Conservation (phyloP, 176 grass and related monocot species). For the Cenchrus purpureus region DNA sequence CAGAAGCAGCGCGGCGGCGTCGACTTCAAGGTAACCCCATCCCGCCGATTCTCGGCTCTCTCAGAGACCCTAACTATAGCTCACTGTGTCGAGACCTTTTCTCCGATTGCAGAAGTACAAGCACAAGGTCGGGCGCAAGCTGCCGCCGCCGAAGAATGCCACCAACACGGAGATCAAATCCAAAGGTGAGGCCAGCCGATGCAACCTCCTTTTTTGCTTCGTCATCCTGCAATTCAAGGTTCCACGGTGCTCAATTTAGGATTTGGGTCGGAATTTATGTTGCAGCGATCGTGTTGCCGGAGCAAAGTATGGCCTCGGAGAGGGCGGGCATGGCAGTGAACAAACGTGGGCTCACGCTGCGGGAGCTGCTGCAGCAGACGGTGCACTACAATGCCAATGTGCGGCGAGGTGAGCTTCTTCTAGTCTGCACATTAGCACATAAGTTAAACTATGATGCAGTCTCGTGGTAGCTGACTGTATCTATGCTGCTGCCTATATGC, state of each 20-base stretch:
- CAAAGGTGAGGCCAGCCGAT: conserved; percentile 56
- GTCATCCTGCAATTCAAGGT: background rate
- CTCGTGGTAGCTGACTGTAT: background rate
- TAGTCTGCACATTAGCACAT: background rate
- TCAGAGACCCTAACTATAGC: background rate
- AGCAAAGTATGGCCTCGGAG: conserved; percentile 87
- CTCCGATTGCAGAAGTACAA: conserved; percentile 71
- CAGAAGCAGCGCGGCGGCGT: conserved; percentile 63
- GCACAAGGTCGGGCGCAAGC: conserved; percentile 85
- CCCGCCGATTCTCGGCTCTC: background rate
- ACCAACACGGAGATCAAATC: conserved; percentile 85
- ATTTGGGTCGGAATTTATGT: background rate
- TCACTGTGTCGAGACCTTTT: background rate
- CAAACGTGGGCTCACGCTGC: conserved; percentile 77
- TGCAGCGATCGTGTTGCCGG: conserved; percentile 65
- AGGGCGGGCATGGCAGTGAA: conserved; percentile 77
- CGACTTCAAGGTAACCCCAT: conserved; percentile 65
- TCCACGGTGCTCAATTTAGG: background rate
- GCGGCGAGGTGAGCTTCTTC: conserved; percentile 51
- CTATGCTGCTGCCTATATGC: background rate
- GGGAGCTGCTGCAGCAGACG: conserved; percentile 71
- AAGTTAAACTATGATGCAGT: background rate
- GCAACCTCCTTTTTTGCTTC: background rate
- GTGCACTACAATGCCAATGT: conserved; percentile 63
- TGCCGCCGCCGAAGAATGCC: conserved; percentile 86